Base-by-base conservation (phyloP, 2,329 filamentous ascomycete species). In the Colletotrichum orchidophilum region DNA sequence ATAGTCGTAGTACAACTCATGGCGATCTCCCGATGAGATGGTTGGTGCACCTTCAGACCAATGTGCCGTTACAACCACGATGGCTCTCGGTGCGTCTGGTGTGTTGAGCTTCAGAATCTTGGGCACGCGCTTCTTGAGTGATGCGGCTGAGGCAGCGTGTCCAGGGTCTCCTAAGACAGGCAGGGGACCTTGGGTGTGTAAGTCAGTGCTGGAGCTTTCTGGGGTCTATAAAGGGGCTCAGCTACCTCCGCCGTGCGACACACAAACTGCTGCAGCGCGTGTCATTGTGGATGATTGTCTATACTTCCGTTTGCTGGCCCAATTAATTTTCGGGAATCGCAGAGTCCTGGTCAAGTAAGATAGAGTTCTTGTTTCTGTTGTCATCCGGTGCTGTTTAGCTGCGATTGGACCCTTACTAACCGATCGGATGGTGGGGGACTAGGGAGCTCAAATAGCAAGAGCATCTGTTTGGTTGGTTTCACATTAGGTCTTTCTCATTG, bases 61-160 rank as follows among this genome's bases (percentile, higher is more conserved):
- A 79, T 90, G 88, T 4, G 88, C 88, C 0, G 88, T 90, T 15
- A 90, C 83, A 35, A 90, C 79, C 11, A 90, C 80, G 55, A 90
- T 88, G 27, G 86, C 88, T 11, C 81, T 81, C 0, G 84, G 86
- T 13, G 85, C 82, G 1, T 85, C 80, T 1, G 85, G 77, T 0
- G 87, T 88, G 49, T 84, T 83, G 2, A 91, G 83, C 73, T 84
- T 83, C 57, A 91, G 84, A 61, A 91, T 83, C 75, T 85, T 80
- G 60, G 89, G 89, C 7, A 91, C 85, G 11, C 84, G 83, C 5
- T 82, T 85, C 66, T 83, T 83, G 70, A 91, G 82, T 0, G 87
- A 90, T 59, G 82, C 78, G 42, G 84, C 83, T 73, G 91, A 86
- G 49, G 79, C 76, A 21, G 81, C 81, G 76, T 90, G 88, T 7